Conservation (phyloP, 495 filamentous ascomycete species). For the Tuber aestivum region DNA sequence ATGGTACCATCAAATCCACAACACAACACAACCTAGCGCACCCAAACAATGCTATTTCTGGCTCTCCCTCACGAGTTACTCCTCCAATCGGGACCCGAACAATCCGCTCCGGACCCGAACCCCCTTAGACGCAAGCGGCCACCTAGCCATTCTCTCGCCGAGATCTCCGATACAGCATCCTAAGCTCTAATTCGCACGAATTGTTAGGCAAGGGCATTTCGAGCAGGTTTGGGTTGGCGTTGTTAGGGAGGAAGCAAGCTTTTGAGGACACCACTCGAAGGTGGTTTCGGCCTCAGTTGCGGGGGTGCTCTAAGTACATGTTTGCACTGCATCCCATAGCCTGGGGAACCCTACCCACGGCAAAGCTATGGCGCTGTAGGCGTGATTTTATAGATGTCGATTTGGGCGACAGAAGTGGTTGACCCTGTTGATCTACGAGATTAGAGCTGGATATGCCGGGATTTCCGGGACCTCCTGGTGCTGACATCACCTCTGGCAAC, state of each 20-base stretch:
- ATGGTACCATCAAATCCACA: not conserved
- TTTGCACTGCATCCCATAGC: not conserved
- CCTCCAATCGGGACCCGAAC: not conserved
- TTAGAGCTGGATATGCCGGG: not conserved
- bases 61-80: no score
- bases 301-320: not conserved
- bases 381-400: not conserved
- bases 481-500: not conserved
- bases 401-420: not conserved
- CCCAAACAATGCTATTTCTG: not conserved
- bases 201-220: not conserved
- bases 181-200: not conserved
- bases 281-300: not conserved
- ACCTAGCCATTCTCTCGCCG: not conserved
- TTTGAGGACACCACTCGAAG: not conserved
- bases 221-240: no score
- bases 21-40: not conserved
- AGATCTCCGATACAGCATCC: not conserved
- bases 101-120: not conserved
- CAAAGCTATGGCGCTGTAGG: not conserved
- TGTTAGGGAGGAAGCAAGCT: not conserved
- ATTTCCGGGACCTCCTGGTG: not conserved
- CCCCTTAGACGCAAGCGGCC: not conserved
- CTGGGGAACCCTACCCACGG: not conserved
- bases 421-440: not conserved